Evolutionary conservation across 805 yeast genomes (phyloP), one percentile per base, ranked within the genome.

Genomic region (Limtongia smithiae): DNA sequence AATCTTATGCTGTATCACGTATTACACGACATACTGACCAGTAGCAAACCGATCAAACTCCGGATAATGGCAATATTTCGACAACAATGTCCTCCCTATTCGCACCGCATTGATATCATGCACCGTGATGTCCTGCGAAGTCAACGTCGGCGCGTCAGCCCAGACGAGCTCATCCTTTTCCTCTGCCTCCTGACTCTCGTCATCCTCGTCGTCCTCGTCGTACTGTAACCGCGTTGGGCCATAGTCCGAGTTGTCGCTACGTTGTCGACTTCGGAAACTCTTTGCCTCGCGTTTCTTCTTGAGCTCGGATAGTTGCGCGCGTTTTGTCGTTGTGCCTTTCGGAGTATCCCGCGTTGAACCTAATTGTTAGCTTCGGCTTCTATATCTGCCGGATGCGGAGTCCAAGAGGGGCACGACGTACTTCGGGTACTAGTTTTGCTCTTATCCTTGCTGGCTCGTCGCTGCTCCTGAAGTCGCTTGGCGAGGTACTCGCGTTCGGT

Each of bases 401-500:
- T n/a, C n/a, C 9, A 25, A 25, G 9, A 24, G 2, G n/a, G 9
- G 14, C 0, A 4, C 17, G 8, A 17, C 44, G 30, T 30, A 48
- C 55, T 51, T 38, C 52, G 59, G 60, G 50, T 59, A 52, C 44
- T 58, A 53, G 51, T 21, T 18, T 57, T 30, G 46, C 33, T 44
- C 60, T 54, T 55, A 57, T 51, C 35, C 59, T 48, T 37, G 58
- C 62, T 50, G 55, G 58, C 61, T 60, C 64, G 71, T 57, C 73
- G 69, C 46, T 76, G 78, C 60, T 78, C 80, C 62, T 73, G 79
- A 60, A 87, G 83, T 68, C 97, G 83, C 64, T 87, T 83, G 25
- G 85, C 88, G 61, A 94, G 79, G 61, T 84, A 82, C 65, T 79
- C 78, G 63, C 88, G 80, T 69, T 93, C 97, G 51, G 85, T 82